Conservation (phyloP, 1,284 basidiomycete species). For the Jaminaea rosea region DNA sequence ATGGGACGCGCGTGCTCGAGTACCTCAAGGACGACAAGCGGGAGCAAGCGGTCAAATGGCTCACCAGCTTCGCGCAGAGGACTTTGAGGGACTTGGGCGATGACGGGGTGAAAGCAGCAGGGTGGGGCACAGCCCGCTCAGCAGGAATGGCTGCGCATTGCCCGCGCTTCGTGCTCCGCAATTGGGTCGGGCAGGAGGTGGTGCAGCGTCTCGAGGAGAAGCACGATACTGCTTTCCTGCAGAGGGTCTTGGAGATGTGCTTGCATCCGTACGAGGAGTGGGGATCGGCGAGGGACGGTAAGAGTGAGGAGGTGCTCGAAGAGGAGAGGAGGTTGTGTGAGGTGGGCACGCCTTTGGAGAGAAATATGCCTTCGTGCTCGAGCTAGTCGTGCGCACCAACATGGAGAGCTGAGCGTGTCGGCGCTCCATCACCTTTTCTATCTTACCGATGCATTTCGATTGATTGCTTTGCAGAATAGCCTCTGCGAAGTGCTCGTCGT, state of each 20-base stretch:
- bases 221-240: constrained; percentile 33
- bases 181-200: constrained; percentile 42
- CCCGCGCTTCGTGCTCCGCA: constrained; percentile 39
- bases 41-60: constrained; percentile 19
- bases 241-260: constrained; percentile 34
- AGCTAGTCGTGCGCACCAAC: no score
- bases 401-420: no score
- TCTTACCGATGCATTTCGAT: no score
- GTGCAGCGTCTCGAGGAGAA: constrained; percentile 26
- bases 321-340: constrained; percentile 37
- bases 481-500: no score
- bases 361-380: constrained; percentile 37
- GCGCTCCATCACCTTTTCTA: no score
- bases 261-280: constrained; percentile 30
- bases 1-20: constrained; percentile 10
- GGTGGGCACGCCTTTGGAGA: constrained; percentile 23
- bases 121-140: background rate
- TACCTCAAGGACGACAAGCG: constrained; percentile 17
- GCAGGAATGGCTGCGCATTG: constrained; percentile 24
- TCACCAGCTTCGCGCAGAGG: constrained; percentile 20
- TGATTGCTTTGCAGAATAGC: no score
- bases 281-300: constrained; percentile 14
- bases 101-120: constrained; percentile 8
- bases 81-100: constrained; percentile 16
- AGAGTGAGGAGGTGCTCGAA: constrained; percentile 53